Evolutionary conservation across 441 rosid species (phyloP), one percentile per base, ranked within the genome.

Genomic region (Heliophila coronopifolia): DNA sequence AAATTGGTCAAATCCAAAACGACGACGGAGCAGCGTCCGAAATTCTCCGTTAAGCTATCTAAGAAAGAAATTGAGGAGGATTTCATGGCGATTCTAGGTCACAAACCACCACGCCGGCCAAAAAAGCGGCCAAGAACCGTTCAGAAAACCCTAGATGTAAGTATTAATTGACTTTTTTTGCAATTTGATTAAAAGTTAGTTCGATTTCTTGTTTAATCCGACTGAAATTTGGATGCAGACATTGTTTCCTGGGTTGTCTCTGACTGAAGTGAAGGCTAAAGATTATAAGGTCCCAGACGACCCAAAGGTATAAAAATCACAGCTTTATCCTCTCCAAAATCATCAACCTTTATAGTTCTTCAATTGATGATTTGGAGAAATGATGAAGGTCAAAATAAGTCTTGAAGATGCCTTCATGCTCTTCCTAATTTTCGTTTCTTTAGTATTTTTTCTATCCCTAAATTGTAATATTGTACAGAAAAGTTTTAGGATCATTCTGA

Each of bases 41-140:
- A 79, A 58, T 72, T 91, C 54, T 28, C 76, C 12, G 54, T 69
- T 66, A n/a, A 55, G 26, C 72, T 91, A 2, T 42, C 78, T 38
- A 80, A 58, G 83, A 81, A 78, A 40, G 92, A 86, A 71, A 74
- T 83, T 59, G 89, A 86, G 26, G 83, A 74, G 13, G 95, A 86
- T 69, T 86, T 79, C 67, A 63, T 74, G 67, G 55, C 17, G 61
- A 36, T 78, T 41, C 2, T 69, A 1, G 76, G 86, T 19, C 81
- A 59, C 14, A 58, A 79, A 54, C 86, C 91, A 20, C 58, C 72
- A 4, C 71, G 94, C 26, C 63, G 88, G 48, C 86, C 86, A 5
- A 90, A 83, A 70, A 90, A 78, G 54, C 73, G 91, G 33, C 58
- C 84, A 4, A 74, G 80, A 18, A 17, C 53, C 6, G 78, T 86